Base-by-base conservation (phyloP, 176 grass and related monocot species). In the Phoenix roebelenii region DNA sequence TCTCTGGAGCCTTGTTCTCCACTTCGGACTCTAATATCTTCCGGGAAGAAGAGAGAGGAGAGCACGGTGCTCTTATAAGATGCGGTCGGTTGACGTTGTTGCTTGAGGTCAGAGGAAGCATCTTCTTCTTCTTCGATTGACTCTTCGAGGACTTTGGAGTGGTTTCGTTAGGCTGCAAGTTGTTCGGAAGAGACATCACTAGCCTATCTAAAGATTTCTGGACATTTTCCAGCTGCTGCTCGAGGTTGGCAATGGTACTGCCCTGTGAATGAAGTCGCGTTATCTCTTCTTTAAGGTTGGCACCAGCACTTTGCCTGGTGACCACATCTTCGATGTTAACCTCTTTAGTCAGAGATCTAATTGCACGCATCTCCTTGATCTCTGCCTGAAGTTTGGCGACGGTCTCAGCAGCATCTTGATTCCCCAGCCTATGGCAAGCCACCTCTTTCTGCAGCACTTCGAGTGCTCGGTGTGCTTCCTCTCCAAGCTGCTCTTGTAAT, bases 401-500 rank as follows among this genome's bases (percentile, higher is more conserved):
- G 55, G 93, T 98, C 72, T 98, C 93, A 7, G 87, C 93, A 76
- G 82, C 87, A 80, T 83, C 76, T 79, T 98, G 93, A 70, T 98
- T 92, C 25, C 93, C 93, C 66, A 80, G 79, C 60, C 86, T 89
- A 64, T 96, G 86, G 61, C 92, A 96, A 57, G 82, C 68, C 19
- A 96, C 92, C 74, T 90, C 92, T 66, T 96, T 96, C 70, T 96
- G 92, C 26, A 90, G 78, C 52, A 96, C 80, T 72, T 90, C 92
- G 54, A 96, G 77, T 58, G 92, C 92, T 58, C 72, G 79, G 69
- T 96, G 85, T 5, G 92, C 92, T 70, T 96, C 92, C 57, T 87
- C 83, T 26, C 88, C 92, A 62, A 96, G 83, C 73, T 96, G 92
- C 39, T 88, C 76, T 25, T 96, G 83, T 67, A 90, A 66, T 44